Evolutionary conservation across 495 filamentous ascomycete species (phyloP), one percentile per base, ranked within the genome.

Genomic region (Astrothelium macrocarpum): DNA sequence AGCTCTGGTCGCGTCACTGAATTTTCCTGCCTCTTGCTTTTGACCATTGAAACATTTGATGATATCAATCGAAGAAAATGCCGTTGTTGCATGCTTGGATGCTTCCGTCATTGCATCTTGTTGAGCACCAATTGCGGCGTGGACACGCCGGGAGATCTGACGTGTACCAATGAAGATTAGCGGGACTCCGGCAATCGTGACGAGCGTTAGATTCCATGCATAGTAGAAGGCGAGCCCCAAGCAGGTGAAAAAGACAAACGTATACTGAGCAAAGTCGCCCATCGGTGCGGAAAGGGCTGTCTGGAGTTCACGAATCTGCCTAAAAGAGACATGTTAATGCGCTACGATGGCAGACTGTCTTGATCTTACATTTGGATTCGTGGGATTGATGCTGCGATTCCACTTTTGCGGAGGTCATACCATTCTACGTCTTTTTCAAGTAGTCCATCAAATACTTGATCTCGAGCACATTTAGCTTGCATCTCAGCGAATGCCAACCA

Each of bases 1-100:
- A 26, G 73, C 67, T 53, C 77, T 75, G 29, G 91, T 84, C 0
- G 79, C 79, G 14, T 64, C 73, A 2, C 77, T 70, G 72, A 91
- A 97, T 65, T 84, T 84, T 68, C 79, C 79, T 1, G 80, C 73
- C 71, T 95, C 93, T 20, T 85, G 78, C 18, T 82, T 78, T 67
- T 90, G 82, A 1, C 85, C 90, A 71, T 96, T 95, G 76, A 88
- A 89, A 36, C 82, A 87, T 72, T 97, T 97, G 68, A 97, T 90
- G 0, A 89, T 84, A 63, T 95, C 91, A 53, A 98, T 93, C 3
- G 82, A 82, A 0, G 79, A 76, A 14, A 91, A 81, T 0, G 90
- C 84, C 28, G 81, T 87, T 32, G 82, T 87, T 14, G 84, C 83
- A 34, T 84, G 77, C 72, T 91, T 92, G 0, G 91, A 86, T 0